These are phyloP conservation scores for Tetrapisispora fleetii DNA, from an alignment of 805 yeast genomes.

Conservation along the genomic window DNA sequence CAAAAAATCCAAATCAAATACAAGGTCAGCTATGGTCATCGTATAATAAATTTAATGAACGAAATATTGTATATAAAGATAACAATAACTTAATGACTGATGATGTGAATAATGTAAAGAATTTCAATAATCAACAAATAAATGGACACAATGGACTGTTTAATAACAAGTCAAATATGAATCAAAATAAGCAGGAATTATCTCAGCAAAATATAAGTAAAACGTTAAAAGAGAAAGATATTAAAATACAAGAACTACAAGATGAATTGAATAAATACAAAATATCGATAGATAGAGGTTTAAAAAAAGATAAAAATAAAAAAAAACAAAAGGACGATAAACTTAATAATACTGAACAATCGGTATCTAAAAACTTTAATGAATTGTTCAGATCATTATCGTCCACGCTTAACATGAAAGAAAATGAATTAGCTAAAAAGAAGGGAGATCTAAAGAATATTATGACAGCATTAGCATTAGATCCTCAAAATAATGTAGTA, in stretches of 20 bases:
- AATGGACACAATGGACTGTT: not conserved
- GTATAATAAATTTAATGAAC: not conserved
- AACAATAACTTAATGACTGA: not conserved
- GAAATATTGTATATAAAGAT: not conserved
- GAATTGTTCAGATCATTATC: slow-evolving; percentile 41
- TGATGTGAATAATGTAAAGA: not conserved
- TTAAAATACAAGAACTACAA: not conserved
- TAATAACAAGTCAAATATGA: not conserved
- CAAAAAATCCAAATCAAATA: not conserved
- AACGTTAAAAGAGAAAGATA: not conserved
- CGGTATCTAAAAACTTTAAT: slow-evolving; percentile 34
- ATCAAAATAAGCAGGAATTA: too few species aligned
- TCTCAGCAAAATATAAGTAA: not conserved
- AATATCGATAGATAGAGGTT: slow-evolving; percentile 12
- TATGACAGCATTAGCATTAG: slow-evolving; percentile 43
- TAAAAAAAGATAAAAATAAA: slow-evolving; percentile 8
- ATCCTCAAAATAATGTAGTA: slow-evolving; percentile 39
- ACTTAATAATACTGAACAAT: not conserved
- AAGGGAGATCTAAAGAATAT: slow-evolving; percentile 55
- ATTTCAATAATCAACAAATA: not conserved
- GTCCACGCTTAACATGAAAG: slow-evolving; percentile 36
- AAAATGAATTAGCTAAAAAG: slow-evolving; percentile 48
- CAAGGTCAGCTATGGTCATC: not conserved
- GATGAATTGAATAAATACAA: not conserved
- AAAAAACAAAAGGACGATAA: not conserved